Evolutionary conservation across 345 rosid species (phyloP).

Genomic region (Sonneratia caseolaris): DNA sequence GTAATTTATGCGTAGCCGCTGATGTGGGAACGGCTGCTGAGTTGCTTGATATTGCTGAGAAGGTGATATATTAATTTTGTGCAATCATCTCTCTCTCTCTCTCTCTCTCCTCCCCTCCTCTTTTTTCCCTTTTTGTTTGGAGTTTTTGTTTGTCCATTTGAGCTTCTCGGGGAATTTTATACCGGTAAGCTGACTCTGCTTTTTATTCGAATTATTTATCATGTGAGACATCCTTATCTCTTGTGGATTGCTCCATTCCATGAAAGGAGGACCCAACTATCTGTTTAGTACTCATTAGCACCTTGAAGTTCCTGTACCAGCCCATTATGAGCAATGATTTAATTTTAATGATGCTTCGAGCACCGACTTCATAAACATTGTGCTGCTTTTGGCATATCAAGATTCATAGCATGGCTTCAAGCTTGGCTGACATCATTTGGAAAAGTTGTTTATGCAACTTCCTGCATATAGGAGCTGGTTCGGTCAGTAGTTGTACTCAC

Average conservation of each 20-base stretch:
- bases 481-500: not conserved
- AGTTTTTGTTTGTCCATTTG: not conserved
- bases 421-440: not conserved
- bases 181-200: not conserved
- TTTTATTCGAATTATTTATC: not conserved
- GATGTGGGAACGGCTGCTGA: slow-evolving; percentile 89
- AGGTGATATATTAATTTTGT: slow-evolving; percentile 26
- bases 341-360: not conserved
- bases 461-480: not conserved
- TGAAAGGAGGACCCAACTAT: not conserved
- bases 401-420: not conserved
- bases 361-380: not conserved
- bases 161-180: not conserved
- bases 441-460: not conserved
- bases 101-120: not conserved
- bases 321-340: not conserved
- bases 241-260: not conserved
- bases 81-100: not conserved
- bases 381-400: not conserved
- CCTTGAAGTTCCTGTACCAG: not conserved
- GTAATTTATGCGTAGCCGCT: slow-evolving; percentile 88
- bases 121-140: not conserved
- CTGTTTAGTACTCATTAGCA: not conserved
- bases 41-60: slow-evolving; percentile 79
- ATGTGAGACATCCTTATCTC: not conserved